Percentiles rank a stretch among this genome's conserved stretches.
Conservation (phyloP, 2,329 filamentous ascomycete genomes). For the Penicillium palitans region DNA sequence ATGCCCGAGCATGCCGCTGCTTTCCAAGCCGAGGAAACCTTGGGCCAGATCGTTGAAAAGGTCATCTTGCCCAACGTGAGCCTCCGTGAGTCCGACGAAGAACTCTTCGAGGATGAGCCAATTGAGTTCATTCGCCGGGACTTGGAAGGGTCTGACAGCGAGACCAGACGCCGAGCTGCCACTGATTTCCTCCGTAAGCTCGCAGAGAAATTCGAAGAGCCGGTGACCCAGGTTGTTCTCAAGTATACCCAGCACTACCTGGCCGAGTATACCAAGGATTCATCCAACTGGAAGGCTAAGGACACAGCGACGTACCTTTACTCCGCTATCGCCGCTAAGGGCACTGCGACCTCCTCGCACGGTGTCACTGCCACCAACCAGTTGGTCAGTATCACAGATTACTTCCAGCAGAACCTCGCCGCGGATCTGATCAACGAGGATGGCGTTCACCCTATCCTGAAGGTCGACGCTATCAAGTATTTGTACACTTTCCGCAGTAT, state of each 20-base stretch:
- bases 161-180: slow-evolving; percentile 85
- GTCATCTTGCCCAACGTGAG: slow-evolving; percentile 92
- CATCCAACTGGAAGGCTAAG: slow-evolving; percentile 89
- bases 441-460: slow-evolving; percentile 77
- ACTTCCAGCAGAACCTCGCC: slow-evolving; percentile 91
- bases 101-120: slow-evolving; percentile 96
- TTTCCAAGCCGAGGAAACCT: slow-evolving; percentile 78
- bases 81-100: slow-evolving; percentile 87
- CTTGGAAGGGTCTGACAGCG: slow-evolving; percentile 92
- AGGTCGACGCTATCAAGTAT: slow-evolving; percentile 98
- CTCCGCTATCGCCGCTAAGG: slow-evolving; percentile 90
- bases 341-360: slow-evolving; percentile 78
- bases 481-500: slow-evolving; percentile 96
- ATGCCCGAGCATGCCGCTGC: slow-evolving; percentile 74
- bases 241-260: slow-evolving; percentile 87
- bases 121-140: slow-evolving; percentile 97
- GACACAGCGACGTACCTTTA: slow-evolving; percentile 98
- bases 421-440: slow-evolving; percentile 75
- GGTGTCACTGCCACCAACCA: slow-evolving; percentile 89
- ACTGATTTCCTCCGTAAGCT: slow-evolving; percentile 91
- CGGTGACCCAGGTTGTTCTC: slow-evolving; percentile 83
- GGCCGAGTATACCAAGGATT: slow-evolving; percentile 66
- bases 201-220: slow-evolving; percentile 80
- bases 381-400: slow-evolving; percentile 86
- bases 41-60: slow-evolving; percentile 90